Percentiles rank a stretch among this genome's conserved stretches.
Evolutionary conservation across 2,329 filamentous ascomycete species (phyloP).

Genomic region (Albifimbria verrucaria): DNA sequence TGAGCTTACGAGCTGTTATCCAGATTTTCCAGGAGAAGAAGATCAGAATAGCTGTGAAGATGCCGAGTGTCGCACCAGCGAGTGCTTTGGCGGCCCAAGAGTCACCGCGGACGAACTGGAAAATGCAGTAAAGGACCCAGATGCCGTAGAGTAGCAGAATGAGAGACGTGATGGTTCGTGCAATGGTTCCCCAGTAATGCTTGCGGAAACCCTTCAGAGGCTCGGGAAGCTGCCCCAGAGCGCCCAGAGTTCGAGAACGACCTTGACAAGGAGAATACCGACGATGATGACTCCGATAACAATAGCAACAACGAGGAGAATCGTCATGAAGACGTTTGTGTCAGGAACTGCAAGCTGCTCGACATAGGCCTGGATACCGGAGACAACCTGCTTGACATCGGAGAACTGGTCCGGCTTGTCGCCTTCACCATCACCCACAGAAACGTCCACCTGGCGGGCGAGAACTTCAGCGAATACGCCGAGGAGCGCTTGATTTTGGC

Average conservation of each 20-base stretch:
- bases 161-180: constrained; percentile 82
- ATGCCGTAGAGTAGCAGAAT: constrained; percentile 90
- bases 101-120: constrained; percentile 90
- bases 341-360: constrained; percentile 81
- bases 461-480: constrained; percentile 44
- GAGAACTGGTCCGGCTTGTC: constrained; percentile 20
- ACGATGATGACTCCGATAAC: constrained; percentile 80
- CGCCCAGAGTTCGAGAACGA: constrained; percentile 86
- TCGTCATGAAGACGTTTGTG: constrained; percentile 94
- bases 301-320: constrained; percentile 84
- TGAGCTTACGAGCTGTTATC: constrained; percentile 69
- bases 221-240: constrained; percentile 80
- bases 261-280: constrained; percentile 83
- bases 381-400: constrained; percentile 51
- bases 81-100: constrained; percentile 89
- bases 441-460: constrained; percentile 49
- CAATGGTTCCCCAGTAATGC: constrained; percentile 93
- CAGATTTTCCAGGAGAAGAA: constrained; percentile 87
- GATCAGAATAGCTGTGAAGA: constrained; percentile 77
- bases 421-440: constrained; percentile 33
- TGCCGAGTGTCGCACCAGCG: constrained; percentile 72
- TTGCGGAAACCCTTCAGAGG: constrained; percentile 81
- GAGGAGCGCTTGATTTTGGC: constrained; percentile 54
- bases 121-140: constrained; percentile 94
- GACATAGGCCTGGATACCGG: constrained; percentile 78